Evolutionary conservation across 2,329 filamentous ascomycete species (phyloP).

Genomic region (Drechslera avenae): DNA sequence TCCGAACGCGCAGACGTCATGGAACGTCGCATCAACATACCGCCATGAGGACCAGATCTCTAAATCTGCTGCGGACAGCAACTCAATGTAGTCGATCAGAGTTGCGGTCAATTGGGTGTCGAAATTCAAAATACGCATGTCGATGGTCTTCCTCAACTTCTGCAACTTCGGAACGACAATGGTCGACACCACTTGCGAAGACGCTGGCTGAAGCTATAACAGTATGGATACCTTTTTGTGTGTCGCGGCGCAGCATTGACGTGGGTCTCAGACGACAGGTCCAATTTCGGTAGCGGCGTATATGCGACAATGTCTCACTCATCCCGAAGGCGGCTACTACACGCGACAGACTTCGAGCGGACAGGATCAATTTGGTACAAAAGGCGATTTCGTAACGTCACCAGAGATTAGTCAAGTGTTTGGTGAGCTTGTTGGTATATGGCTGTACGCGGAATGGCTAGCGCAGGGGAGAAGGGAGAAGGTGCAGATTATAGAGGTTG

Average conservation of each 20-base stretch:
- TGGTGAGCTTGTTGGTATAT: conserved; percentile 90
- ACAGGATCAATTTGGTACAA: conserved; percentile 86
- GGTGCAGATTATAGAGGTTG: conserved; percentile 90
- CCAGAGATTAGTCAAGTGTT: conserved; percentile 98
- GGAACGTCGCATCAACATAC: conserved; percentile 31
- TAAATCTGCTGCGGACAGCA: conserved; percentile 32
- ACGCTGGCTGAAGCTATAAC: conserved; percentile 85
- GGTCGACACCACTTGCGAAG: conserved; percentile 92
- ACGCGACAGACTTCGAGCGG: conserved; percentile 70
- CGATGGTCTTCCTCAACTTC: conserved; percentile 46
- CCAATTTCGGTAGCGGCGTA: conserved; percentile 90
- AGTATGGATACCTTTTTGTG: conserved; percentile 55
- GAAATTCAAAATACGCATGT: conserved; percentile 24
- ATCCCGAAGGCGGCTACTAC: conserved; percentile 91
- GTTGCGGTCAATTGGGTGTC: conserved; percentile 7
- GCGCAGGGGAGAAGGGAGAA: conserved; percentile 77
- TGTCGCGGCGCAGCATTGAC: conserved; percentile 2
- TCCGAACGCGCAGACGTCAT: conserved; percentile 38
- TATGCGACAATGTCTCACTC: conserved; percentile 98
- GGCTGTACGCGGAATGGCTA: conserved; percentile 97
- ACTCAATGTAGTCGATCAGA: conserved; percentile 23
- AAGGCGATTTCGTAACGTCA: conserved; percentile 95
- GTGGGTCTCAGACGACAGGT: conserved; percentile 71
- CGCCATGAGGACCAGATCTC: conserved; percentile 41
- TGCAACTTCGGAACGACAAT: conserved; percentile 59